Percentiles rank a stretch among this genome's conserved stretches.
Evolutionary conservation across 768 basidiomycete genomes (phyloP).

Genomic region (Lactarius sp.): DNA sequence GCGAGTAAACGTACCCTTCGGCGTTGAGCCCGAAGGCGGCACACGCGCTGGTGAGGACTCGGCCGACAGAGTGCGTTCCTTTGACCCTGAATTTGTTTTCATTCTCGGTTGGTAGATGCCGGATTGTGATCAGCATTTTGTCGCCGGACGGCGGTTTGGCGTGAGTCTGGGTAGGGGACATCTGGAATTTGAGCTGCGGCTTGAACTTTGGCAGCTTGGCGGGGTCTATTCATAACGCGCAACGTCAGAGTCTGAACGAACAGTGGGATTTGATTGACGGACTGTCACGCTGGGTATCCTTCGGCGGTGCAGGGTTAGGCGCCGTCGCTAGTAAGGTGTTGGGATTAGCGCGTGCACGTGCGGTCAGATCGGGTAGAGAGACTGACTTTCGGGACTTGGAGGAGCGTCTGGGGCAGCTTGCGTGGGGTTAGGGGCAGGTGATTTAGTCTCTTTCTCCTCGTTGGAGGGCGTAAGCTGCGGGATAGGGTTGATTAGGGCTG

Average conservation of each 20-base stretch:
- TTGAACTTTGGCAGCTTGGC: background rate
- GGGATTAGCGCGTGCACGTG: background rate
- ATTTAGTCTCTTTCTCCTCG: conserved; percentile 6
- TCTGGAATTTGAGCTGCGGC: background rate
- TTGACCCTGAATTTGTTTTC: conserved; percentile 24
- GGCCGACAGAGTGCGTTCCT: conserved; percentile 13
- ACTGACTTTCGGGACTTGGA: background rate
- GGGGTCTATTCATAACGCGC: background rate
- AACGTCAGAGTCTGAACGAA: background rate
- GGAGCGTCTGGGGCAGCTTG: background rate
- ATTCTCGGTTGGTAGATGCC: conserved; percentile 15
- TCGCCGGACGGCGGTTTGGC: background rate
- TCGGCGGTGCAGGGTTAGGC: background rate
- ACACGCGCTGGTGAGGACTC: conserved; percentile 21
- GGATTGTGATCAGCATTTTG: conserved; percentile 22
- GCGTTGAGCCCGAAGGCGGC: conserved; percentile 10
- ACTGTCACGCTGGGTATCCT: conserved; percentile 6
- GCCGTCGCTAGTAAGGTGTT: background rate
- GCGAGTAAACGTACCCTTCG: conserved; percentile 1
- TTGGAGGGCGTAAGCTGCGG: background rate
- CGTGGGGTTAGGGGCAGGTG: background rate
- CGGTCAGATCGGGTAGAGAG: background rate
- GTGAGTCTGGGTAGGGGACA: background rate
- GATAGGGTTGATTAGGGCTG: background rate
- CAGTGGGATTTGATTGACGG: background rate